These are phyloP conservation scores for Rostrohypoxylon terebratum DNA, from an alignment of 495 filamentous ascomycete species.

Conservation along the genomic window DNA sequence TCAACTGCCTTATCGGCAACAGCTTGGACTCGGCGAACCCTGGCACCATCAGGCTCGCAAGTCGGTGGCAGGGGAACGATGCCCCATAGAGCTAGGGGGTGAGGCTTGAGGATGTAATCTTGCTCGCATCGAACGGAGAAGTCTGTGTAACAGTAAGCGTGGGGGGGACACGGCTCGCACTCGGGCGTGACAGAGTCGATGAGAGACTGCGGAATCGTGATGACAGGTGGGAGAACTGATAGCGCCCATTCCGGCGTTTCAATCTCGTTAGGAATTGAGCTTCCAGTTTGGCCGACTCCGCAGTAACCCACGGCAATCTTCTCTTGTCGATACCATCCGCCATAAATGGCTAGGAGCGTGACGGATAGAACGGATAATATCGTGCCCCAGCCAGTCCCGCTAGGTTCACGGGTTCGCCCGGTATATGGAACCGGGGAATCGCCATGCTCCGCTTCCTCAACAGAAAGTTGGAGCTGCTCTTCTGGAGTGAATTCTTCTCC, in stretches of 20 bases:
- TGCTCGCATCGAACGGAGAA: constrained; percentile 83
- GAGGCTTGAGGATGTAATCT: constrained; percentile 85
- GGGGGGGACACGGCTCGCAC: constrained; percentile 91
- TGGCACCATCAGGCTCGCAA: constrained; percentile 96
- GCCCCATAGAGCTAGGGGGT: constrained; percentile 85
- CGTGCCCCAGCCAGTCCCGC: constrained; percentile 52
- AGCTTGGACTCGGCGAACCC: constrained; percentile 83
- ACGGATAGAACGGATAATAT: constrained; percentile 75
- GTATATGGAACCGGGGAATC: constrained; percentile 44
- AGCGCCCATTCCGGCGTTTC: constrained; percentile 60
- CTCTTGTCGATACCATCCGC: constrained; percentile 88
- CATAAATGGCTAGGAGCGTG: constrained; percentile 76
- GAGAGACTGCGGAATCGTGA: constrained; percentile 71
- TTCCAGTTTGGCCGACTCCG: constrained; percentile 72
- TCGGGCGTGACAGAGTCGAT: constrained; percentile 75
- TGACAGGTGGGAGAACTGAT: constrained; percentile 43
- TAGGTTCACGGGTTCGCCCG: constrained; percentile 39
- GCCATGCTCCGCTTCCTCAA: constrained; percentile 64
- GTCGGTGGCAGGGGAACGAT: constrained; percentile 86
- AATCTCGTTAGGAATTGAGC: constrained; percentile 57
- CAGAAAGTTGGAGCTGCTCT: constrained; percentile 79
- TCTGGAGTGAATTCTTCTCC: constrained; percentile 96
- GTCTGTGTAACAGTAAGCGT: constrained; percentile 87
- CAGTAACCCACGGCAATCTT: constrained; percentile 96
- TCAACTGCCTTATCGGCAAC: constrained; percentile 91